Evolutionary conservation across 1,284 basidiomycete genomes (phyloP), one percentile per base, ranked within the genome.

Genomic region (Hemileia vastatrix): DNA sequence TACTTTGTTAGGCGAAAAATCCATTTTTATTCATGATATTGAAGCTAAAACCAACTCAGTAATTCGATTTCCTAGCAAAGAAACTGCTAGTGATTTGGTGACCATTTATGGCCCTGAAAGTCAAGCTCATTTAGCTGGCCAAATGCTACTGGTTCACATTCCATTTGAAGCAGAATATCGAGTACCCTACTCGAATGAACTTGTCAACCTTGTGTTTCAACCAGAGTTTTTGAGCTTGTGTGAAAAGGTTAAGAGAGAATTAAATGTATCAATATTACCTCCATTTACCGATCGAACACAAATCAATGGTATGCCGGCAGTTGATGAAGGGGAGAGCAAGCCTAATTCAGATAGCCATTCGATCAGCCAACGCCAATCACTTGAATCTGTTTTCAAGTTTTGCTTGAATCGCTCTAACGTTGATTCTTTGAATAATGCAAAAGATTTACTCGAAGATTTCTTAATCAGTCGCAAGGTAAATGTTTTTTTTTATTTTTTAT

Each of bases 131-230:
- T 93, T 96, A 69, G 92, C 94, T 31, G 88, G 88, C 21, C 87
- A 93, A 13, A 96, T 96, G 92, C 81, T 98, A 63, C 79, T 97
- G 58, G 79, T 88, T 87, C 91, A 95, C 72, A 91, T 98, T 60
- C 94, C 94, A 0, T 95, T 96, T 73, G 94, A 97, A 76, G 92
- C 92, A 21, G 92, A 96, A 72, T 87, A 94, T 83, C 84, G 87
- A 53, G 85, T 96, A 19, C 91, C 93, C 6, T 86, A 87, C 15
- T 87, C 84, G 49, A 59, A 63, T 53, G 69, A 70, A 54, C 76
- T 78, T 70, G 77, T 83, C 4, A 90, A 94, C 64, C 80, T 97
- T 8, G 82, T 84, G 2, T 81, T 82, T 24, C 86, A 87, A 5
- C 78, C 85, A 19, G 92, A 96, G 54, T 97, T 94, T 76, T 80